Base-by-base conservation (phyloP, 1,284 basidiomycete species). In the Malassezia vespertilionis region DNA sequence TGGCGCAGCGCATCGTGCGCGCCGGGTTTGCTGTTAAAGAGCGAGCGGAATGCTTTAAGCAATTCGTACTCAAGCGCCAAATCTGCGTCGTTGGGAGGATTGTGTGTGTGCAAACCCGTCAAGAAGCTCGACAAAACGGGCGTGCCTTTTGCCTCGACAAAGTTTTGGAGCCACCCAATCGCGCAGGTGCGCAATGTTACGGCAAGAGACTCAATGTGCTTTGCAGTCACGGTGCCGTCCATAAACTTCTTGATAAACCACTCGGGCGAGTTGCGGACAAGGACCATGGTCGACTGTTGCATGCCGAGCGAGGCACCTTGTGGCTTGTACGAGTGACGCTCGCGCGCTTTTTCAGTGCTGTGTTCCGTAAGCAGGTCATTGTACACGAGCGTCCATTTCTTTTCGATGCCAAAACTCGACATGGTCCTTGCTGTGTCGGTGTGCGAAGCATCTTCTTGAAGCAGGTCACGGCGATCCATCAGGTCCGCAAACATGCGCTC, bases 361-460 rank as follows among this genome's bases (percentile, higher is more conserved):
- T 82, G 87, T 33, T 83, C 79, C 47, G 83, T 77, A 45, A 83
- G 81, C 61, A 84, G 82, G 60, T 86, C 83, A 56, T 82, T 86
- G 69, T 84, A 80, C 9, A 96, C 84, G 64, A 96, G 80, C 54
- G 78, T 77, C 90, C 90, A 96, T 72, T 95, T 96, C 69, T 87
- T 87, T 40, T 89, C 84, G 35, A 57, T 45, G 37, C 52, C 53
- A 45, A 70, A 70, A 23, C 56, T 58, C 35, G 66, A 58, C 3
- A 64, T 55, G 5, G 60, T 51, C n/a, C n/a, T n/a, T 20, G 59
- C 59, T 15, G 63, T 64, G 28, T 65, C 62, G 3, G 65, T 56
- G 1, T 57, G 46, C 32, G 55, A 54, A n/a, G n/a, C n/a, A n/a
- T n/a, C n/a, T n/a, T n/a, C n/a, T n/a, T n/a, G n/a, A 45, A 67